A percentile compares a stretch with the other conserved stretches of the same genome.
Evolutionary conservation across 495 filamentous ascomycete genomes (phyloP).

Genomic region (Hypoxylon lenormandii): DNA sequence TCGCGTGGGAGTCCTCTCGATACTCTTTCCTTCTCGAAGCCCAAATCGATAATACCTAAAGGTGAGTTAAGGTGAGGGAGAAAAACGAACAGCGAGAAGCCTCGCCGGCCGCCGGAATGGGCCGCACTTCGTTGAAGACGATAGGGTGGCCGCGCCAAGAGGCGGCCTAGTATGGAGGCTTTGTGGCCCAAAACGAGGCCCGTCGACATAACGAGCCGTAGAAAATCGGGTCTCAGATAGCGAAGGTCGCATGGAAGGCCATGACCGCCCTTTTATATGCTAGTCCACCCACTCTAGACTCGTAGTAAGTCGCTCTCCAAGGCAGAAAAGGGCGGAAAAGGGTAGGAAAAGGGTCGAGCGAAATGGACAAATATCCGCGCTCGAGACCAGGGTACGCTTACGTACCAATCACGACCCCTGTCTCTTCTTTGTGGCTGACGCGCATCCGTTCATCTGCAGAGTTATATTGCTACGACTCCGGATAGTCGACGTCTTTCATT

Average conservation of each 20-base stretch:
- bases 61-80: conserved; percentile 21
- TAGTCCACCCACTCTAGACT: conserved; percentile 18
- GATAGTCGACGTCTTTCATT: conserved; percentile 17
- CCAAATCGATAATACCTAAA: conserved; percentile 10
- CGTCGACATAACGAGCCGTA: conserved; percentile 24
- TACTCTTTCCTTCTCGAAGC: conserved; percentile 32
- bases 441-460: conserved; percentile 8
- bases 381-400: conserved; percentile 18
- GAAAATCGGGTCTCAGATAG: conserved; percentile 28
- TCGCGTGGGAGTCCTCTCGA: conserved; percentile 44
- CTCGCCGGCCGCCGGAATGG: conserved; percentile 45
- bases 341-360: conserved; percentile 8
- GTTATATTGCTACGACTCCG: conserved; percentile 17
- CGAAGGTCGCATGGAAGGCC: conserved; percentile 43
- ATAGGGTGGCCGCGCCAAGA: conserved; percentile 45
- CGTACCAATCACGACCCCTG: conserved; percentile 44
- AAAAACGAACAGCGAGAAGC: conserved; percentile 32
- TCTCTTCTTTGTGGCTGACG: conserved; percentile 41
- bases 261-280: conserved; percentile 47
- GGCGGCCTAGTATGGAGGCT: conserved; percentile 48
- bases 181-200: conserved; percentile 46
- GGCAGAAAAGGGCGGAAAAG: too few relatives aligned
- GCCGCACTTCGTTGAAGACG: conserved; percentile 36
- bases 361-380: conserved; percentile 21
- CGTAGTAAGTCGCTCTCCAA: conserved; percentile 35